A percentile compares a stretch with the other conserved stretches of the same genome.
Conservation (phyloP, 306 rosid species). For the Prunus campanulata region DNA sequence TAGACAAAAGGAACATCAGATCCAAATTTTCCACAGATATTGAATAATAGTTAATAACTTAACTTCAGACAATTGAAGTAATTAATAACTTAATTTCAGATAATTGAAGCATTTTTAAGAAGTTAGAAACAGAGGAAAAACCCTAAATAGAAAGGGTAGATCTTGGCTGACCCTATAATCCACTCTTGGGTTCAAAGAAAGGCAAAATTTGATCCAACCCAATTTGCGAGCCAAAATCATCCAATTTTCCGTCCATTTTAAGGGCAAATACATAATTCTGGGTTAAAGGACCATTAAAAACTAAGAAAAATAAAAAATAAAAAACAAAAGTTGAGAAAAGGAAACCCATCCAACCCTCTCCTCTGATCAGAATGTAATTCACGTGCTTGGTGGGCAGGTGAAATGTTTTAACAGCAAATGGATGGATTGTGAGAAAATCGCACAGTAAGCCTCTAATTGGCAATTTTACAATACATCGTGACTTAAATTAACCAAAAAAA, state of each 20-base stretch:
- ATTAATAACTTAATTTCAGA: background rate
- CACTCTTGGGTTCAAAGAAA: background rate
- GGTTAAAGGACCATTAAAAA: no score
- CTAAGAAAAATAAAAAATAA: no score
- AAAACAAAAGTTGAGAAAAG: no score
- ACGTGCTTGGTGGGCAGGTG: no score
- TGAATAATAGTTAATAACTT: background rate
- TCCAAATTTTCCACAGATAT: constrained; percentile 22
- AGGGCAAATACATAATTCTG: no score
- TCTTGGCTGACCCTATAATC: background rate
- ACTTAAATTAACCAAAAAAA: background rate
- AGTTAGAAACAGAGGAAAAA: background rate
- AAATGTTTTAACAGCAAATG: no score
- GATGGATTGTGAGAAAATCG: no score
- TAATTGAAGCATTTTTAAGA: no score
- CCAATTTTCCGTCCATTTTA: no score
- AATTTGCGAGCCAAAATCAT: background rate
- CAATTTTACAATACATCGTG: background rate
- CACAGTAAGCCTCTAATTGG: background rate
- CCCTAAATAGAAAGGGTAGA: background rate
- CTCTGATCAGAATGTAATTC: no score
- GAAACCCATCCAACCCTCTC: no score
- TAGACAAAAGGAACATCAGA: constrained; percentile 49
- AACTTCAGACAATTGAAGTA: no score
- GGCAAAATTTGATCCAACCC: background rate